Percentiles rank a stretch among this genome's conserved stretches.
These are phyloP conservation scores for Syncephalastrum sp. DNA, from an alignment of 371 early-diverging fungal species.

Conservation along the genomic window DNA sequence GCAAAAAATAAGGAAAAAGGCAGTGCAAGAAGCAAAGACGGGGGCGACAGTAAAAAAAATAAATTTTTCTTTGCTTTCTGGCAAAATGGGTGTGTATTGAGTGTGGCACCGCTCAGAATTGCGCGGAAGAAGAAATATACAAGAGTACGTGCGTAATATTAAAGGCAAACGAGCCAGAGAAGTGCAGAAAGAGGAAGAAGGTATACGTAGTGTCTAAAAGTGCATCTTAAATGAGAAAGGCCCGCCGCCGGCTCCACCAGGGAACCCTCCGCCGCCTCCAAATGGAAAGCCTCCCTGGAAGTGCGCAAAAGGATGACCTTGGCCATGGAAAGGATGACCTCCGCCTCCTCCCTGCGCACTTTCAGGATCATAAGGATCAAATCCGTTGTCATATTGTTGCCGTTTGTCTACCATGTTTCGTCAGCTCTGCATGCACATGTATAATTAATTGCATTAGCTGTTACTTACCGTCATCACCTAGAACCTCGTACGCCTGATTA, in stretches of 20 bases:
- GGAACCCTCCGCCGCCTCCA: conserved; percentile 46
- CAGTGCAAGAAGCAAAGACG: too few relatives aligned
- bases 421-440: conserved; percentile 17
- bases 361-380: conserved; percentile 89
- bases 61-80: too few relatives aligned
- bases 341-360: conserved; percentile 40
- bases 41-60: too few relatives aligned
- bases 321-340: conserved; percentile 25
- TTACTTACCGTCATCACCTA: conserved; percentile 73
- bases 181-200: too few relatives aligned
- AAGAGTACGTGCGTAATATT: too few relatives aligned
- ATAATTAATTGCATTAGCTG: conserved; percentile 1
- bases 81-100: too few relatives aligned
- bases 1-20: too few relatives aligned
- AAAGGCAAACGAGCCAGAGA: too few relatives aligned
- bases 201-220: conserved; percentile 14
- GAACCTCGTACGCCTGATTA: conserved; percentile 91
- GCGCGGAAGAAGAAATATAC: too few relatives aligned
- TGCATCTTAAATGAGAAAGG: conserved; percentile 56
- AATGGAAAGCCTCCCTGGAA: conserved; percentile 53
- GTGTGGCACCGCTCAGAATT: too few relatives aligned
- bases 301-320: conserved; percentile 57
- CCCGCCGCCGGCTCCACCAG: conserved; percentile 56
- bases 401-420: conserved; percentile 46
- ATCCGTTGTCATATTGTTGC: conserved; percentile 84